Percentiles rank a stretch among this genome's conserved stretches.
Evolutionary conservation across 176 grass and related monocot genomes (phyloP).

Genomic region (Juncus inflexus): DNA sequence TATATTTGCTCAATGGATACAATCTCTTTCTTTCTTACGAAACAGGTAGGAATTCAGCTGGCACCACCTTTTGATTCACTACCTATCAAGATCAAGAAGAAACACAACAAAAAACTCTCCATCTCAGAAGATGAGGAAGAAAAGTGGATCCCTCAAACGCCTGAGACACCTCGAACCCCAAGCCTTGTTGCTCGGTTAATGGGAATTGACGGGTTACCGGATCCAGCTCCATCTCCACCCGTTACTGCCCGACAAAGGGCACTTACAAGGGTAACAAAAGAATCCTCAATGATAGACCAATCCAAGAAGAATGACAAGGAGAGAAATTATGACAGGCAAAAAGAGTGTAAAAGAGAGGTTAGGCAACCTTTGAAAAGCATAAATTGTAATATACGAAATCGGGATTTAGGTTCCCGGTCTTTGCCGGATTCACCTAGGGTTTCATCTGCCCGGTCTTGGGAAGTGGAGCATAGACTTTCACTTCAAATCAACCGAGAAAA

Average conservation of each 20-base stretch:
- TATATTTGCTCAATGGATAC: no score
- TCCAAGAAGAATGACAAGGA: constrained; percentile 1
- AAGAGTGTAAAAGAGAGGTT: constrained; percentile 34
- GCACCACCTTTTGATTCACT: constrained; percentile 40
- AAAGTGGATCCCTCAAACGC: constrained; percentile 35
- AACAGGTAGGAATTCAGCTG: constrained; percentile 50
- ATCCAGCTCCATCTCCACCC: constrained; percentile 33
- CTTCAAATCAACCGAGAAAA: constrained; percentile 57
- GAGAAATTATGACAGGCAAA: constrained; percentile 49
- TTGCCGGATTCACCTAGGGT: constrained; percentile 63
- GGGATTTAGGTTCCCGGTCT: constrained; percentile 24
- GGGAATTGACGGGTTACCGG: constrained; percentile 70
- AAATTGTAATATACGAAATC: constrained; percentile 47
- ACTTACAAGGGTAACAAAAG: not conserved
- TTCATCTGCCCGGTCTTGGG: constrained; percentile 43
- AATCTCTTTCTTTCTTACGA: constrained; percentile 1
- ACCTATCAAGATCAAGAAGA: constrained; percentile 8
- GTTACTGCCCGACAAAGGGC: constrained; percentile 2
- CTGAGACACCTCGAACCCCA: constrained; percentile 74
- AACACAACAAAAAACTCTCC: constrained; percentile 3
- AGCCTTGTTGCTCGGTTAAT: constrained; percentile 76
- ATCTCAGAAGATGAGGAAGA: constrained; percentile 19
- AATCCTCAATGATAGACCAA: not conserved
- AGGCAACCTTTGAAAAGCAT: constrained; percentile 60
- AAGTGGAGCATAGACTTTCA: constrained; percentile 42